These are phyloP conservation scores for Suillus spraguei DNA, from an alignment of 768 basidiomycete genomes.

Conservation along the genomic window DNA sequence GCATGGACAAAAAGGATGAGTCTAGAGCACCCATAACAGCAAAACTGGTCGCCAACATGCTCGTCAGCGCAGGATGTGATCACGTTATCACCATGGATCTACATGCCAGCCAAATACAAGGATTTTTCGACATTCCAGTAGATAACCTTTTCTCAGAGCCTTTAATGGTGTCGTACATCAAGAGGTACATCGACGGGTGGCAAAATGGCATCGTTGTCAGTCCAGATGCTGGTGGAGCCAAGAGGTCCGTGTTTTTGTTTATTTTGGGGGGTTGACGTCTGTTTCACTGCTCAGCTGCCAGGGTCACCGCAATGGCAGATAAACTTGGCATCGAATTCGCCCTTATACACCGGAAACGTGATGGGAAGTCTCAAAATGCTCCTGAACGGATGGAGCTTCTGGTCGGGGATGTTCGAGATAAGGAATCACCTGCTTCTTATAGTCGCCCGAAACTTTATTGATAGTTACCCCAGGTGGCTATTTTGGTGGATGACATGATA, in stretches of 20 bases:
- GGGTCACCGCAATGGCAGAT: constrained; percentile 93
- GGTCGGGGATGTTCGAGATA: constrained; percentile 92
- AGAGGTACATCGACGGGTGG: constrained; percentile 85
- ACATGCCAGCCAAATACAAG: constrained; percentile 97
- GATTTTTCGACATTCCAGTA: constrained; percentile 98
- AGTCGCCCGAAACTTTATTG: constrained; percentile 7
- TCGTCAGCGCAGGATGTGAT: constrained; percentile 95
- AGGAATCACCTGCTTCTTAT: constrained; percentile 45
- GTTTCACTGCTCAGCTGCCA: constrained; percentile 33
- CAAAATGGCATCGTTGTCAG: constrained; percentile 88
- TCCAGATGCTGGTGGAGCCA: constrained; percentile 98
- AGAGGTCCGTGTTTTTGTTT: constrained; percentile 67
- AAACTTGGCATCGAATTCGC: constrained; percentile 95
- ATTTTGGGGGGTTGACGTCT: background rate
- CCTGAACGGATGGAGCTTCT: constrained; percentile 90
- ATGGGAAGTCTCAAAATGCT: constrained; percentile 62
- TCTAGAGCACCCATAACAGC: constrained; percentile 95
- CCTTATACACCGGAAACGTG: constrained; percentile 89
- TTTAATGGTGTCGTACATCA: constrained; percentile 92
- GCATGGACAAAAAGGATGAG: constrained; percentile 99
- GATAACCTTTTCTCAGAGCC: constrained; percentile 98
- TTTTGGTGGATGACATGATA: constrained; percentile 98
- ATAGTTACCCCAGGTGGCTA: constrained; percentile 62
- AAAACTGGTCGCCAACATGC: constrained; percentile 98
- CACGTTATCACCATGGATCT: constrained; percentile 99